phyloP scores from a whole-genome alignment of 345 rosid species.

The Trapa bicornis region DNA sequence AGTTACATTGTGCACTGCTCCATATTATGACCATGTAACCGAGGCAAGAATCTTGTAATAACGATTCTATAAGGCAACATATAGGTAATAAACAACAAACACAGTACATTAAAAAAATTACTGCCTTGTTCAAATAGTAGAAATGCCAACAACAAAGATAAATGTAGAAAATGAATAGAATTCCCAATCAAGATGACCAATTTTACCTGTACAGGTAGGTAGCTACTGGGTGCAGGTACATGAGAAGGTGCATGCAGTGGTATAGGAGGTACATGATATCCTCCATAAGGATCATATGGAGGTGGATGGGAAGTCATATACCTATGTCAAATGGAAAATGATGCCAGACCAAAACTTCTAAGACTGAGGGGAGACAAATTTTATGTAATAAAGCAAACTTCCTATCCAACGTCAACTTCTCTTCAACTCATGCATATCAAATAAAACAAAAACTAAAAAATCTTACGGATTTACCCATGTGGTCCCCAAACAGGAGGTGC shows the following conservation, averaged over 20 bases:
- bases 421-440: neutral
- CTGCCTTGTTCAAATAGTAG: neutral
- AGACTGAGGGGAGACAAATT: neutral
- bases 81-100: neutral
- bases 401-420: neutral
- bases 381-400: neutral
- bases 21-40: neutral
- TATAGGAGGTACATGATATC: conserved; percentile 67
- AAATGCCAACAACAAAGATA: neutral
- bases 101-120: neutral
- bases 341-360: conserved; percentile 8
- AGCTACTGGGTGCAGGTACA: conserved; percentile 79
- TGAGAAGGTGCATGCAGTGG: conserved; percentile 76
- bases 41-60: neutral
- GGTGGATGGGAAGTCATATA: conserved; percentile 72
- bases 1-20: neutral
- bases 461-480: conserved; percentile 52
- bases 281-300: conserved; percentile 87
- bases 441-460: neutral
- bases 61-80: neutral
- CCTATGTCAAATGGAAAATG: conserved; percentile 29
- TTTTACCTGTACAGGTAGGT: conserved; percentile 90
- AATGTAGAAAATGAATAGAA: neutral
- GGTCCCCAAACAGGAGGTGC: conserved; percentile 95
- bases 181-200: neutral